Conservation (phyloP, 2,329 filamentous ascomycete genomes). For the Cladosporium oxysporum region DNA sequence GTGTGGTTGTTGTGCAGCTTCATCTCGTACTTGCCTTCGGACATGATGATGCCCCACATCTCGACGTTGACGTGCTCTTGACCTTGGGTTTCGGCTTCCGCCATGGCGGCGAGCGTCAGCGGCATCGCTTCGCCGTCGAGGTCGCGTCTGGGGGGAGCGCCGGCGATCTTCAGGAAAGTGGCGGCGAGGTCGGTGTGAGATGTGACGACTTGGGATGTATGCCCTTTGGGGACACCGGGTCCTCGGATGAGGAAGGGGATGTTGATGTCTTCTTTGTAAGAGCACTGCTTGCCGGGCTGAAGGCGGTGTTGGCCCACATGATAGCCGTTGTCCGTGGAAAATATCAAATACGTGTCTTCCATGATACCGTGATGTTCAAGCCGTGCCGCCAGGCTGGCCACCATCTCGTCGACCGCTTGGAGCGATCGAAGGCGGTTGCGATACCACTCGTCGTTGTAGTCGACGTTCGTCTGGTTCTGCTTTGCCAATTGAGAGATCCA, state of each 20-base stretch:
- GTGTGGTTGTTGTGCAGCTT: constrained; percentile 31
- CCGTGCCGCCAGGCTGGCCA: constrained; percentile 47
- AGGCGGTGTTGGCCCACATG: constrained; percentile 43
- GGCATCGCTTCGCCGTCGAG: constrained; percentile 41
- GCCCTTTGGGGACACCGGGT: constrained; percentile 35
- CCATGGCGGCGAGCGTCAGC: constrained; percentile 28
- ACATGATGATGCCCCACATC: constrained; percentile 40
- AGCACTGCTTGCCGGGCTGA: constrained; percentile 41
- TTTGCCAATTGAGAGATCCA: constrained; percentile 49
- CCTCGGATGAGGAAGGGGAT: constrained; percentile 42
- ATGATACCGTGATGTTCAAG: constrained; percentile 46
- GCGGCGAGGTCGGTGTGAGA: constrained; percentile 43
- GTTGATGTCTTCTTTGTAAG: constrained; percentile 43
- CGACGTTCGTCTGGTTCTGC: constrained; percentile 50
- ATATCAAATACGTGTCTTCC: constrained; percentile 50
- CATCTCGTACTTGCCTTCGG: constrained; percentile 32
- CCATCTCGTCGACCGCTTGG: constrained; percentile 57
- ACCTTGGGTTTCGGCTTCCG: constrained; percentile 16
- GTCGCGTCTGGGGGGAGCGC: constrained; percentile 23
- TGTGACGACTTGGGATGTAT: constrained; percentile 36
- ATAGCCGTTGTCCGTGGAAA: constrained; percentile 44
- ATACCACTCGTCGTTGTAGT: constrained; percentile 57
- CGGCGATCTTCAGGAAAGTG: constrained; percentile 39
- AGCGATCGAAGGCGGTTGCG: constrained; percentile 52
- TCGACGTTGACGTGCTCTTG: constrained; percentile 44